Evolutionary conservation across 2,329 filamentous ascomycete genomes (phyloP).

Genomic region (Calcarisporium arbuscula): DNA sequence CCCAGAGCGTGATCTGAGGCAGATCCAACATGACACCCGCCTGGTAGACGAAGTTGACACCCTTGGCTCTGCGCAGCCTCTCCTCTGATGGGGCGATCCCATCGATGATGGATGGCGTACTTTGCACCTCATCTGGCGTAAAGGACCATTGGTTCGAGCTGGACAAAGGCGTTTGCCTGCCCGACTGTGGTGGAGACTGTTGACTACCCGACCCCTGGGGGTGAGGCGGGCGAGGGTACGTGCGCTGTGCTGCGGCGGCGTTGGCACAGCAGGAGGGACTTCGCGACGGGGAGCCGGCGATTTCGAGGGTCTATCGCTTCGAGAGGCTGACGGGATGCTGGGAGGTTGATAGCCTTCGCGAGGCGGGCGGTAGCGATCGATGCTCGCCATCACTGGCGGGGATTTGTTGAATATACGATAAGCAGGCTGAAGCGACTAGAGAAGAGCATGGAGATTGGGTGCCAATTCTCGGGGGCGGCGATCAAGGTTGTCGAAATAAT

Average conservation of each 20-base stretch:
- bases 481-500: neutral
- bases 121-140: slow-evolving; percentile 71
- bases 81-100: slow-evolving; percentile 75
- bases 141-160: slow-evolving; percentile 76
- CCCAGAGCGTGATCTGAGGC: slow-evolving; percentile 85
- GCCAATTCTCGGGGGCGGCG: neutral
- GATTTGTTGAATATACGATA: slow-evolving; percentile 19
- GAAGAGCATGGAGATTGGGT: slow-evolving; percentile 18
- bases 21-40: slow-evolving; percentile 88
- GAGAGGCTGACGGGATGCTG: slow-evolving; percentile 30
- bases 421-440: slow-evolving; percentile 9
- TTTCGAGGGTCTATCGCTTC: slow-evolving; percentile 39
- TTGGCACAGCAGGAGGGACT: slow-evolving; percentile 55
- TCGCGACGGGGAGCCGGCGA: slow-evolving; percentile 48
- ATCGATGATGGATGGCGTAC: slow-evolving; percentile 78
- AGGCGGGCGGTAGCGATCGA: slow-evolving; percentile 52
- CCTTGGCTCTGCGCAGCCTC: slow-evolving; percentile 75
- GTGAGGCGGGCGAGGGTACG: slow-evolving; percentile 49
- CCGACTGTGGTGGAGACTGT: slow-evolving; percentile 35
- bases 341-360: slow-evolving; percentile 54
- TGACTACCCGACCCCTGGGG: slow-evolving; percentile 36
- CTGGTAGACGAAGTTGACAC: slow-evolving; percentile 93
- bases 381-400: slow-evolving; percentile 45
- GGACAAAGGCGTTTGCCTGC: slow-evolving; percentile 29
- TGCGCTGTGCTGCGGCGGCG: slow-evolving; percentile 50